Base-by-base conservation (phyloP, 2,329 filamentous ascomycete genomes). In the Trichocomaceae sp. region DNA sequence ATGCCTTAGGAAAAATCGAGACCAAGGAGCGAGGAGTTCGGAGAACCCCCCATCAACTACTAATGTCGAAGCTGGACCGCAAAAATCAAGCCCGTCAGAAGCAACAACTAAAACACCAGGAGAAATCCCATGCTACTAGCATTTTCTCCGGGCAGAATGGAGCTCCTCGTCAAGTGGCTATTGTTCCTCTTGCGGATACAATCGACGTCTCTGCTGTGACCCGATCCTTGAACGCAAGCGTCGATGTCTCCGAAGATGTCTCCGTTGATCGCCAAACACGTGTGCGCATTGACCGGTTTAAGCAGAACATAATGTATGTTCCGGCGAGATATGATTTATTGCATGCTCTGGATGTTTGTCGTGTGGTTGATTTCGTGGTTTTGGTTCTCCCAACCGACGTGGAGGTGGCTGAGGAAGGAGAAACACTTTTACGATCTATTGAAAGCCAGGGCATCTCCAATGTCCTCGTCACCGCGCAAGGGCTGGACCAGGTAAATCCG, bases 41-140 rank as follows among this genome's bases (percentile, higher is more conserved):
- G 66, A 95, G 89, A 72, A 96, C 92, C 15, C 89, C 89, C 54
- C 90, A 96, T 71, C 93, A 99, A 71, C 90, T 96, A 75, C 83
- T 96, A 75, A 92, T 96, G 88, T 95, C 90, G 57, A 99, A 97
- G 75, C 82, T 99, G 70, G 90, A 96, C 73, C 87, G 93, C 57
- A 85, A 90, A 64, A 97, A 99, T 72, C 90, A 95, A 77, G 88
- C 90, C 63, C 92, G 92, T 72, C 93, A 99, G 77, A 85, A 86
- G 71, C 88, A 92, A 65, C 77, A 87, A 59, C 79, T 84, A 62
- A 96, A 97, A 73, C 84, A 90, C 67, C 85, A 85, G 67, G 90
- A 93, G 64, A 87, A 93, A 66, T 79, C 87, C 47, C 86, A 87
- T 62, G 86, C 90, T 51, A 84, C 82, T 0, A 88, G 84, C 37